Base-by-base conservation (phyloP, 805 yeast genomes). In the Candida namnaoensis region DNA sequence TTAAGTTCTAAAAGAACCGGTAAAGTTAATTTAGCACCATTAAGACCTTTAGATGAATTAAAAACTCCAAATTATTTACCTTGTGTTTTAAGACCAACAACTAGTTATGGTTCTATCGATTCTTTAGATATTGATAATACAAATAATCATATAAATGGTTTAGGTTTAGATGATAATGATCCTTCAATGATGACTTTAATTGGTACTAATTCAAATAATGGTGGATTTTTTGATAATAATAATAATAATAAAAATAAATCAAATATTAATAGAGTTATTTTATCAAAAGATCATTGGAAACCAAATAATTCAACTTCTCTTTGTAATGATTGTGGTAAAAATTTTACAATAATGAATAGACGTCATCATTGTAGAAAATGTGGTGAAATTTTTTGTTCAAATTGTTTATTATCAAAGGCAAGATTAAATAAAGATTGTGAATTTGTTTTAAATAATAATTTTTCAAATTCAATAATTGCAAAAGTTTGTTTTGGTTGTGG, bases 51-150 rank as follows among this genome's bases (percentile, higher is more conserved):
- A 44, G 75, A 80, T 42, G 80, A 79, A 35, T 82, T 80, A 48
- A 70, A 82, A 53, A 78, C 80, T 43, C 93, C 93, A 10, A 66
- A 84, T 64, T 86, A 83, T 52, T 67, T 81, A 0, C 95, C 95
- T 0, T 90, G 93, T 1, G 95, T 85, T 25, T 64, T 85, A 38
- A 69, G 80, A 54, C 60, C 66, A 5, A 56, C 64, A 4, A 44
- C 51, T 34, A 44, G 32, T 30, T 30, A 30, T 30, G 32, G 32
- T 11, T 30, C 32, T 9, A 30, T 30, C 5, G n/a, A 30, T 30
- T 30, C 32, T 30, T 30, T 30, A 12, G 32, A 30, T 30, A 30
- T 30, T 30, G 32, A 30, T 5, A 7, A 27, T 27, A 7, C 28
- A 7, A 27, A 27, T 27, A 27, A 27, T 27, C n/a, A n/a, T n/a